Conservation (phyloP, 2,329 filamentous ascomycete genomes). For the Alternaria gansuensis region DNA sequence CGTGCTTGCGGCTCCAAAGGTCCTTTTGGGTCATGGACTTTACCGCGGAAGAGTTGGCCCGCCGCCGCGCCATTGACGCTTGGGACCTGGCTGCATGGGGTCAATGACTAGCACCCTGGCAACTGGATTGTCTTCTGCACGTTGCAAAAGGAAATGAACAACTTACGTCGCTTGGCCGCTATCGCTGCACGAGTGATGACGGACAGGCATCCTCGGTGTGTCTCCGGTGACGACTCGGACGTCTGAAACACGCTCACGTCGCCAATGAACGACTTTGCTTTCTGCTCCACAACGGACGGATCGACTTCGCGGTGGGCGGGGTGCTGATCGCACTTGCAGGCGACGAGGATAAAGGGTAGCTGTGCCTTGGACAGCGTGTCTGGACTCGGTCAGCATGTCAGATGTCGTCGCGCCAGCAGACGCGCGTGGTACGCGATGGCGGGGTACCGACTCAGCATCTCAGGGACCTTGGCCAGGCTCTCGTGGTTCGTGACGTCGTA, state of each 20-base stretch:
- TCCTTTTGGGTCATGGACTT: constrained; percentile 53
- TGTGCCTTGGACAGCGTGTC: constrained; percentile 76
- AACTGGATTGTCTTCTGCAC: not conserved
- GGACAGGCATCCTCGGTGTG: constrained; percentile 77
- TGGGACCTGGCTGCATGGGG: constrained; percentile 42
- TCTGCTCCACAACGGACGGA: constrained; percentile 70
- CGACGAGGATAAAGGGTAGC: constrained; percentile 81
- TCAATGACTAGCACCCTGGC: constrained; percentile 28
- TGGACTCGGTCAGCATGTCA: constrained; percentile 55
- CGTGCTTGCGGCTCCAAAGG: constrained; percentile 53
- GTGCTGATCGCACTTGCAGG: constrained; percentile 87
- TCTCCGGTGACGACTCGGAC: constrained; percentile 74
- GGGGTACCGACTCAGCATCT: constrained; percentile 75
- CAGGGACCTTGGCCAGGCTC: constrained; percentile 76
- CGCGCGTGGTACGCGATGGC: constrained; percentile 5
- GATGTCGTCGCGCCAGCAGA: constrained; percentile 5
- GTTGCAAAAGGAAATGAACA: constrained; percentile 19
- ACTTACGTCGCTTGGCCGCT: constrained; percentile 72
- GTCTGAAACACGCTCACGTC: constrained; percentile 75
- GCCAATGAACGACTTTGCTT: constrained; percentile 69
- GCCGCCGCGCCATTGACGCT: constrained; percentile 51
- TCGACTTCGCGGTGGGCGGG: constrained; percentile 75
- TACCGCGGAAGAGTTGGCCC: constrained; percentile 58
- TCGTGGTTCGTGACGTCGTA: constrained; percentile 86
- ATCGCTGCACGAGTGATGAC: constrained; percentile 78